These are phyloP conservation scores for Metarhizium brunneum DNA, from an alignment of 2,329 filamentous ascomycete genomes.

Conservation along the genomic window DNA sequence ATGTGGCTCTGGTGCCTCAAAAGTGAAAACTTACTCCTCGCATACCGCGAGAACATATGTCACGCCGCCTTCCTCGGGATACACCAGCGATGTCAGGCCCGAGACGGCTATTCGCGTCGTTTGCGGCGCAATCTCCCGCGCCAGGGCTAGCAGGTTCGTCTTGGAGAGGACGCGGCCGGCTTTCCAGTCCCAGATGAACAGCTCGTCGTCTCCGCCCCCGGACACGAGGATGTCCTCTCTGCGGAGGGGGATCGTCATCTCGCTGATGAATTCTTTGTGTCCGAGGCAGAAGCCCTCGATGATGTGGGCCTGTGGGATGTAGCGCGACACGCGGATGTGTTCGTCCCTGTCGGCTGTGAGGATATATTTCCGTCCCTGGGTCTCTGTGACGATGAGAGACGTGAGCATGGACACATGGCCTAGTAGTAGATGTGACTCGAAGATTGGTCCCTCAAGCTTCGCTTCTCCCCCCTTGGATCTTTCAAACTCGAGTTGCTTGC, in stretches of 20 bases:
- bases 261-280: conserved; percentile 76
- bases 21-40: conserved; percentile 41
- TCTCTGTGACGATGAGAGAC: conserved; percentile 50
- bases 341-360: conserved; percentile 49
- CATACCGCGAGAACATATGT: conserved; percentile 39
- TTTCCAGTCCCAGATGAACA: conserved; percentile 80
- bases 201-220: conserved; percentile 72
- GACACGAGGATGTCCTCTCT: conserved; percentile 62
- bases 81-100: conserved; percentile 26
- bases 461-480: conserved; percentile 16
- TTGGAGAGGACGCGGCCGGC: conserved; percentile 43
- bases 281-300: conserved; percentile 87
- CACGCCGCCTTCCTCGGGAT: conserved; percentile 18
- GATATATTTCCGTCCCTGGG: conserved; percentile 36
- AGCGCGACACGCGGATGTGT: conserved; percentile 82
- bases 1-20: too few species aligned
- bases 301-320: conserved; percentile 72
- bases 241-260: conserved; percentile 54
- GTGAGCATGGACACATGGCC: conserved; percentile 96
- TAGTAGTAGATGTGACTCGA: conserved; percentile 70
- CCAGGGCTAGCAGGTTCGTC: conserved; percentile 39
- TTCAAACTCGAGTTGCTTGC: conserved; percentile 31
- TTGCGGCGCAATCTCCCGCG: conserved; percentile 26
- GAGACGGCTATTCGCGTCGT: conserved; percentile 39
- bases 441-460: conserved; percentile 34